Evolutionary conservation across 768 basidiomycete species (phyloP), one percentile per base, ranked within the genome.

Genomic region (Tylopilus cervinicoccineus): DNA sequence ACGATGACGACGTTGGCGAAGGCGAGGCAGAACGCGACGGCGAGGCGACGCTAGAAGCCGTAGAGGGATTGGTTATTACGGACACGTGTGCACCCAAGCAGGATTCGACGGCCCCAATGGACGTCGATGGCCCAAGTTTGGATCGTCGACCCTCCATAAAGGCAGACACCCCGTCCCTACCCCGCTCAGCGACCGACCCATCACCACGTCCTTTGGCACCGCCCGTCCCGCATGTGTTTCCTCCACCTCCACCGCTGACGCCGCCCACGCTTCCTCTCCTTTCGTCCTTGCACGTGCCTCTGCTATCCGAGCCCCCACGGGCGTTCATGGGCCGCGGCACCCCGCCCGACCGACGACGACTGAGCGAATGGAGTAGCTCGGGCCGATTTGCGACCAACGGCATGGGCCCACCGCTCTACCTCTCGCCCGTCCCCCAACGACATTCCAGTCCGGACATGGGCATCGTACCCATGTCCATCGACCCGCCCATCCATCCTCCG

Each of bases 291-390:
- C 65, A 66, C 20, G 65, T 69, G 19, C 65, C 65, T 28, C 36
- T 67, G 1, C 46, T 67, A 7, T 67, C 65, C 12, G 65, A 67
- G 36, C 65, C 64, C 1, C 61, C 62, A 1, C 65, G 67, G 23
- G 65, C 67, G 3, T 67, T 67, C 29, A 67, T 67, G 65, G 65
- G 65, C 17, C 67, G 65, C 3, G 65, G 65, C 11, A 67, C 65
- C 0, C 65, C 65, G 4, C 65, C 65, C 7, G 67, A 67, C 17
- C 58, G 60, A 37, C 57, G 49, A 14, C 58, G 65, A n/a, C 46
- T 65, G 11, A 36, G 52, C 9, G 65, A 68, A 45, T 67, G 65
- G 65, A 64, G 65, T 7, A 50, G 51, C 1, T 63, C 53, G 12
- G 56, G 37, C 17, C 54, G 56, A 7, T 57, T 55, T 42, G 43